Conservation (phyloP, 345 rosid species). For the Euphorbia peplus region DNA sequence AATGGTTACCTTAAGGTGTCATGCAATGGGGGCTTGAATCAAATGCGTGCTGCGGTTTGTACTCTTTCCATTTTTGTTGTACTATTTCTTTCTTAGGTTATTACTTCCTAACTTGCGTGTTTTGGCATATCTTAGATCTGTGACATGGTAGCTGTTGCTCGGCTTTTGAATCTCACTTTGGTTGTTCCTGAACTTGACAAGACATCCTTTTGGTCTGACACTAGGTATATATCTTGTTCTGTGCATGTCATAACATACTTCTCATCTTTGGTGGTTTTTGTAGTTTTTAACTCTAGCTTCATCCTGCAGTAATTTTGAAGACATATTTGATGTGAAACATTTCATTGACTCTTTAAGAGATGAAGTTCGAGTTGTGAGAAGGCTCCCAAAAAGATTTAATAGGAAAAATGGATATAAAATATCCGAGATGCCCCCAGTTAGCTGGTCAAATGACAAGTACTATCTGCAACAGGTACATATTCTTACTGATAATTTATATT, state of each 20-base stretch:
- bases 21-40: slow-evolving; percentile 91
- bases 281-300: slow-evolving; percentile 16
- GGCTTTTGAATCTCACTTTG: slow-evolving; percentile 87
- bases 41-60: slow-evolving; percentile 94
- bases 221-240: slow-evolving; percentile 50
- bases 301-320: slow-evolving; percentile 84
- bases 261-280: background rate
- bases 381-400: slow-evolving; percentile 72
- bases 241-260: background rate
- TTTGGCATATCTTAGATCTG: slow-evolving; percentile 63
- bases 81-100: slow-evolving; percentile 12
- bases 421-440: slow-evolving; percentile 79
- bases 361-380: slow-evolving; percentile 74
- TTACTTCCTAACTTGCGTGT: slow-evolving; percentile 19
- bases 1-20: slow-evolving; percentile 82
- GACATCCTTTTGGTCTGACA: slow-evolving; percentile 97
- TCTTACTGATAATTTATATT: slow-evolving; percentile 1
- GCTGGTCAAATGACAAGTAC: slow-evolving; percentile 95
- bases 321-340: slow-evolving; percentile 83
- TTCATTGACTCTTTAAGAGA: slow-evolving; percentile 92
- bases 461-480: slow-evolving; percentile 76
- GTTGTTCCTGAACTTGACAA: slow-evolving; percentile 97
- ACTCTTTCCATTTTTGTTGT: slow-evolving; percentile 26
- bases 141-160: slow-evolving; percentile 86
- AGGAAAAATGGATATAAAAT: slow-evolving; percentile 58